A percentile compares a stretch with the other conserved stretches of the same genome.
Conservation (phyloP, 139 green algal species). For the Trebouxia sp. region DNA sequence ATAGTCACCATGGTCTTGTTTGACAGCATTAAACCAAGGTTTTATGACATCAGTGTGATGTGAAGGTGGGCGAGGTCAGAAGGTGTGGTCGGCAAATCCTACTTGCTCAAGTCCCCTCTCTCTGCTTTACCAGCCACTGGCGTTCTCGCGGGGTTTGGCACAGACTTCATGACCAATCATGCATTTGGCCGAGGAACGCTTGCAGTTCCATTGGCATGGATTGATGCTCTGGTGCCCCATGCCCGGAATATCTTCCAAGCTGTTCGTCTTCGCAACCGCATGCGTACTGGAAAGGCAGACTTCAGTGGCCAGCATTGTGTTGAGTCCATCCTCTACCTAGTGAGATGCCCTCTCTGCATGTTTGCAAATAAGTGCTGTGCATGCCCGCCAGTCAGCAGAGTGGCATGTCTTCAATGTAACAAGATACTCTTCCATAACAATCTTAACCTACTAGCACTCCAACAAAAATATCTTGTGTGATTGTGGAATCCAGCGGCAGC, state of each 20-base stretch:
- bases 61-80: conserved; percentile 4
- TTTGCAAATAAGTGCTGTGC: background rate
- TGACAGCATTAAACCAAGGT: background rate
- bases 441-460: background rate
- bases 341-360: background rate
- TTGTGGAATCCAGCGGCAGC: background rate
- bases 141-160: background rate
- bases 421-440: background rate
- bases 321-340: background rate
- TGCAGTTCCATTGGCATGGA: background rate
- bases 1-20: background rate
- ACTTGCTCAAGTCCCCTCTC: conserved; percentile 10
- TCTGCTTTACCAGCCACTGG: background rate
- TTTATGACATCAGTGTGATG: background rate
- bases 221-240: background rate
- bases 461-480: background rate
- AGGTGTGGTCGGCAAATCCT: background rate
- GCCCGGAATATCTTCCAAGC: background rate
- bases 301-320: background rate
- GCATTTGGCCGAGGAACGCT: background rate
- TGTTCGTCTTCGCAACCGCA: background rate
- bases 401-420: background rate
- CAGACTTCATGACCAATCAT: conserved; percentile 18
- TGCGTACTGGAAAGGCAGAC: background rate
- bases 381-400: background rate